Percentiles rank a stretch among this genome's conserved stretches.
phyloP scores from a whole-genome alignment of 2,329 filamentous ascomycete species.

The Colletotrichum orbiculare region DNA sequence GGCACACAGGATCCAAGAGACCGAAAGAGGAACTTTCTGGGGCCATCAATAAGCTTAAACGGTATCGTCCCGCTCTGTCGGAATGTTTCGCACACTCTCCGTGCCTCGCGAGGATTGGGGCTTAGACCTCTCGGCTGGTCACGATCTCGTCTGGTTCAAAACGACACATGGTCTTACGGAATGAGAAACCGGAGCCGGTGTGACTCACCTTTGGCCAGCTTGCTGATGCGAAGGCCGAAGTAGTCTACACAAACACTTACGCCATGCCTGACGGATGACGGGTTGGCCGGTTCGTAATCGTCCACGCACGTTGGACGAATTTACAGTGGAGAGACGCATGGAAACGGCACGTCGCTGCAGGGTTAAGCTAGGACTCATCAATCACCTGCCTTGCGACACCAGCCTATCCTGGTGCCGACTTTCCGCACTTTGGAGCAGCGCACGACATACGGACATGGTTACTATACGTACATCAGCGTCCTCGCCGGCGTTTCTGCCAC shows the following conservation, averaged over 20 bases:
- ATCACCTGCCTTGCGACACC: conserved; percentile 24
- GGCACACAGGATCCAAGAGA: conserved; percentile 14
- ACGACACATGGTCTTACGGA: neutral
- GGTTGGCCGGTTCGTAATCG: conserved; percentile 33
- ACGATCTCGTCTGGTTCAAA: neutral
- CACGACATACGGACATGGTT: neutral
- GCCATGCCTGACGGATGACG: conserved; percentile 23
- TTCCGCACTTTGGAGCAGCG: conserved; percentile 1
- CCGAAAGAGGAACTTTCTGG: conserved; percentile 21
- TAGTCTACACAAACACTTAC: neutral
- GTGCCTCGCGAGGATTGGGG: neutral
- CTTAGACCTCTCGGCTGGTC: neutral
- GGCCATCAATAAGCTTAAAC: conserved; percentile 36
- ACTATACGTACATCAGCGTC: neutral
- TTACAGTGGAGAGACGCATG: neutral
- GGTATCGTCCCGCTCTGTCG: conserved; percentile 18
- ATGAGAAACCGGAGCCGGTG: conserved; percentile 1
- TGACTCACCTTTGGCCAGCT: conserved; percentile 25
- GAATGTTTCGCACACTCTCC: conserved; percentile 25
- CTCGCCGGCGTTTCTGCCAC: neutral
- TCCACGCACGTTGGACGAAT: conserved; percentile 23
- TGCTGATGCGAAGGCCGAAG: neutral
- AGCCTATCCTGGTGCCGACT: conserved; percentile 2
- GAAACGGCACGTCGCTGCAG: neutral
- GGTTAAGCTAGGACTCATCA: conserved; percentile 25